These are phyloP conservation scores for Colletotrichum shisoi DNA, from an alignment of 2,329 filamentous ascomycete species.

Conservation along the genomic window DNA sequence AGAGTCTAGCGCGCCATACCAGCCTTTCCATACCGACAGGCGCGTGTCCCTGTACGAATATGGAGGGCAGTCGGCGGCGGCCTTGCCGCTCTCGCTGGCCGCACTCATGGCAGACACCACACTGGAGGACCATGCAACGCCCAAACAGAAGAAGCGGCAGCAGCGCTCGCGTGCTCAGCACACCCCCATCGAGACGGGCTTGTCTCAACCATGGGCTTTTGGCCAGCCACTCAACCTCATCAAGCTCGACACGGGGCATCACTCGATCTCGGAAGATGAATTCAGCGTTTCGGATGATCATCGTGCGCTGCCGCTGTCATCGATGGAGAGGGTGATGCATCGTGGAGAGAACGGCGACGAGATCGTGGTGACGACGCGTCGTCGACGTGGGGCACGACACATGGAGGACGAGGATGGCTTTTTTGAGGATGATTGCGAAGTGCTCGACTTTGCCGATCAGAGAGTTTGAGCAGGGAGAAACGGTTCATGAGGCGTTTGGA, in stretches of 20 bases:
- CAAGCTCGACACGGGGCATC: slow-evolving; percentile 63
- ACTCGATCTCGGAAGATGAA: slow-evolving; percentile 60
- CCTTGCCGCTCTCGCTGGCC: slow-evolving; percentile 50
- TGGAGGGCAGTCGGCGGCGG: slow-evolving; percentile 45
- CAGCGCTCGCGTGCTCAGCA: slow-evolving; percentile 42
- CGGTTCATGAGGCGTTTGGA: slow-evolving; percentile 38
- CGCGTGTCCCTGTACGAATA: slow-evolving; percentile 81
- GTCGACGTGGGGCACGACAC: slow-evolving; percentile 65
- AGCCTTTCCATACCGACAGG: slow-evolving; percentile 92
- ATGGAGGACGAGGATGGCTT: slow-evolving; percentile 75
- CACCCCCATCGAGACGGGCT: slow-evolving; percentile 36
- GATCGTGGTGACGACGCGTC: slow-evolving; percentile 81
- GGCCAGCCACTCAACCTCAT: slow-evolving; percentile 62
- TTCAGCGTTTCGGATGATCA: slow-evolving; percentile 62
- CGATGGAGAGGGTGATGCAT: slow-evolving; percentile 69
- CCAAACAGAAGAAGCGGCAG: slow-evolving; percentile 52
- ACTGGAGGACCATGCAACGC: slow-evolving; percentile 51
- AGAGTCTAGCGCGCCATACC: slow-evolving; percentile 93
- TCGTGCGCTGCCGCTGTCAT: slow-evolving; percentile 67
- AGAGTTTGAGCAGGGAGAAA: slow-evolving; percentile 58
- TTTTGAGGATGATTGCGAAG: slow-evolving; percentile 92
- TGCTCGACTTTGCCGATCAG: slow-evolving; percentile 84
- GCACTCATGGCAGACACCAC: slow-evolving; percentile 53
- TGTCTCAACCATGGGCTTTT: slow-evolving; percentile 62
- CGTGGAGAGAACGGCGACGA: slow-evolving; percentile 72